These are phyloP conservation scores for Solanum bulbocastanum DNA, from an alignment of 257 asterid species.

Conservation along the genomic window DNA sequence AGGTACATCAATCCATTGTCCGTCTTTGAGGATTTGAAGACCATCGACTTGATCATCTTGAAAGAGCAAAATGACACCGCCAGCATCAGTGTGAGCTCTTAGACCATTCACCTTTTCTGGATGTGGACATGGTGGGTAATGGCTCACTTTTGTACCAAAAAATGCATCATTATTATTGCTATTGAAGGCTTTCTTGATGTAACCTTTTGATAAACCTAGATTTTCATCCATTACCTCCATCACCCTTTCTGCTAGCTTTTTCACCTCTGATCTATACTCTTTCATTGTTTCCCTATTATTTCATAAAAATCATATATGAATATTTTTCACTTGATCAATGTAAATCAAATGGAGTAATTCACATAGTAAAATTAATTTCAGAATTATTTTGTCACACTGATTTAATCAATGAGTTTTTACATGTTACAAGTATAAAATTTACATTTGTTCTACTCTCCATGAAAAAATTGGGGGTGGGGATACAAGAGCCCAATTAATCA, in stretches of 20 bases:
- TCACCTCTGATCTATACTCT: conserved; percentile 49
- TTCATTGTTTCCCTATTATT: conserved; percentile 56
- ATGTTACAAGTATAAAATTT: background rate
- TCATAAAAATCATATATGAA: background rate
- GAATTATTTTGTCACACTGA: background rate
- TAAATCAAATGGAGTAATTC: background rate
- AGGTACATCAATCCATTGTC: conserved; percentile 63
- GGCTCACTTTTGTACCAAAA: conserved; percentile 87
- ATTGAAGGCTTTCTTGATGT: conserved; percentile 58
- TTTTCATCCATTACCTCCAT: conserved; percentile 73
- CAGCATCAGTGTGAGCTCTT: conserved; percentile 92
- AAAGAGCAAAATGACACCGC: conserved; percentile 70
- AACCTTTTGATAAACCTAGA: conserved; percentile 42
- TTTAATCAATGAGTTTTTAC: background rate
- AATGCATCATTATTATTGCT: conserved; percentile 29
- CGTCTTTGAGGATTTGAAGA: conserved; percentile 66
- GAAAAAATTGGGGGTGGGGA: no score
- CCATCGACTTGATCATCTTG: conserved; percentile 71
- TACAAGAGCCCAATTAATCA: no score
- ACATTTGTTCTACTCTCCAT: background rate
- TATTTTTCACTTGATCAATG: background rate
- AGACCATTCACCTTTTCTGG: conserved; percentile 58
- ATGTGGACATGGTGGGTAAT: conserved; percentile 75
- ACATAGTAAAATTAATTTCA: background rate
- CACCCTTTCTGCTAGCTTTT: conserved; percentile 42